Percentiles rank a stretch among this genome's conserved stretches.
Conservation (phyloP, 208 protist genomes). For the Trypanosoma avium region DNA sequence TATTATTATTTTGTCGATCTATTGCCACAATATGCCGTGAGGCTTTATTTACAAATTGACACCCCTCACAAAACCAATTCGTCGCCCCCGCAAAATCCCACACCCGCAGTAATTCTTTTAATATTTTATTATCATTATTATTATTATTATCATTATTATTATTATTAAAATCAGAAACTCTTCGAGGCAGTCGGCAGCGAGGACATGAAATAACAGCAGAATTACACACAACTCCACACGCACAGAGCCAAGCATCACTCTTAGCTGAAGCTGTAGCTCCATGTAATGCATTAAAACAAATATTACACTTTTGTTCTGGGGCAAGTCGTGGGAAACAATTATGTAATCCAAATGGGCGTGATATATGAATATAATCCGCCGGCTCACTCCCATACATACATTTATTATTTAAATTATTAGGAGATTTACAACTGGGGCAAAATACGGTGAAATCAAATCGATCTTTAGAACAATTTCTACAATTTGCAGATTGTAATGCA, state of each 20-base stretch:
- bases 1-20: conserved; percentile 1
- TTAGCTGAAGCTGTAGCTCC: conserved; percentile 32
- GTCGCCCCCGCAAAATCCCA: conserved; percentile 65
- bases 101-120: conserved; percentile 36
- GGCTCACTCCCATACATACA: conserved; percentile 40
- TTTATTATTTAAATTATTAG: conserved; percentile 37
- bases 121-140: conserved; percentile 1
- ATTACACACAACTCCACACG: conserved; percentile 52
- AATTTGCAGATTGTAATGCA: conserved; percentile 47
- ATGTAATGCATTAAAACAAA: conserved; percentile 49
- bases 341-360: conserved; percentile 34
- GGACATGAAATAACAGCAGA: conserved; percentile 34
- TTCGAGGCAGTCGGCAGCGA: conserved; percentile 65
- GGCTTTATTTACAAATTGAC: conserved; percentile 61
- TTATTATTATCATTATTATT: too few relatives aligned
- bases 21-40: conserved; percentile 45
- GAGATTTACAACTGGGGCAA: conserved; percentile 41
- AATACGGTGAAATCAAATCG: conserved; percentile 49
- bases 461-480: conserved; percentile 52
- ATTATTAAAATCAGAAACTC: too few relatives aligned
- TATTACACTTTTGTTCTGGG: conserved; percentile 38
- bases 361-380: conserved; percentile 19
- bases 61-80: conserved; percentile 73
- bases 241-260: conserved; percentile 62
- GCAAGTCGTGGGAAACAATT: conserved; percentile 49